Base-by-base conservation (phyloP, 345 rosid genomes). In the Eucalyptus polyanthemos region DNA sequence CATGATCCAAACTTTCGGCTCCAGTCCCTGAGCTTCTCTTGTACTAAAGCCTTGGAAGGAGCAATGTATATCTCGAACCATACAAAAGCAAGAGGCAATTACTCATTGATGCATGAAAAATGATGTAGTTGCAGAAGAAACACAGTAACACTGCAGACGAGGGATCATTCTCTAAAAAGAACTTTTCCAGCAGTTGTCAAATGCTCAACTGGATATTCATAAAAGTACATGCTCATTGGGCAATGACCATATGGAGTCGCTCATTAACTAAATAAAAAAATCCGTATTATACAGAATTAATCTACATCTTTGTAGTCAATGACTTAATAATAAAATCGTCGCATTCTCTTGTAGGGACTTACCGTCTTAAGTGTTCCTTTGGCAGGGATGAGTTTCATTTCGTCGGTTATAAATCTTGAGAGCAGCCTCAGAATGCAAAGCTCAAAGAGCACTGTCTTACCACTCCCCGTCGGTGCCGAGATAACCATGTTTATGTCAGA, bases 401-500 rank as follows among this genome's bases (percentile, higher is more conserved):
- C 96, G 76, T 91, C 89, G 22, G 95, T 91, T 80, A 98, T 89
- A 91, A 96, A 96, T 91, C 93, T 94, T 5, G 97, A 95, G 80
- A 98, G 97, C 85, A 97, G 98, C 95, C 98, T 97, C 92, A 97
- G 88, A 88, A 97, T 94, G 93, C 98, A 95, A 27, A 97, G 96
- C 92, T 98, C 99, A 88, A 98, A 98, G 86, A 98, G 98, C 15
- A 95, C 99, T 5, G 99, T 97, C 92, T 98, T 97, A 86, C 99
- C 99, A 89, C 99, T 98, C 87, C 99, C 99, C 69, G 99, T 97
- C 8, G 99, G 99, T n/a, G 99, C 99, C 7, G 99, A 97, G 72
- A 98, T 91, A 86, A 97, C 97, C 99, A 98, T 98, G 94, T 96
- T 97, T 90, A 93, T 92, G 89, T 97, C 97, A 44, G 97, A 95